These are phyloP conservation scores for Triticum turgidum DNA, from an alignment of 176 grass and related monocot genomes.

Conservation along the genomic window DNA sequence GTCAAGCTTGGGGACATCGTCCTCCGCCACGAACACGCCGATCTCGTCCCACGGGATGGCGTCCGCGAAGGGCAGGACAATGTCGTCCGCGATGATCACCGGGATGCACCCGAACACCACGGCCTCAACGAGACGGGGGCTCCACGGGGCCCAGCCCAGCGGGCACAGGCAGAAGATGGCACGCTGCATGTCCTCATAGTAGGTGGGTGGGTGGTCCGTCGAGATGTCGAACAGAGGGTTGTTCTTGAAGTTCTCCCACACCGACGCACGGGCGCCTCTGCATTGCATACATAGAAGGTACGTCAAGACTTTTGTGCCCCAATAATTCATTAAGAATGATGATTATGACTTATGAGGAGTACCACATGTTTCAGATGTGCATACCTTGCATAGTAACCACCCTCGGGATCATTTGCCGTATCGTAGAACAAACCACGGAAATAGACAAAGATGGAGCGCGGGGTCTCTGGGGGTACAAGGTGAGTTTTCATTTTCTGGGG, in stretches of 20 bases:
- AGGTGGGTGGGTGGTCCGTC: constrained; percentile 59
- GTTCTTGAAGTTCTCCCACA: constrained; percentile 80
- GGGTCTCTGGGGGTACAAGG: constrained; percentile 54
- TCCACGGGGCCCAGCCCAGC: constrained; percentile 77
- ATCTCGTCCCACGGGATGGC: constrained; percentile 74
- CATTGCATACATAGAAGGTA: constrained; percentile 10
- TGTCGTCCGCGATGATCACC: constrained; percentile 72
- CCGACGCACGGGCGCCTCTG: constrained; percentile 62
- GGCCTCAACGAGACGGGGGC: constrained; percentile 62
- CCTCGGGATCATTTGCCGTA: constrained; percentile 60
- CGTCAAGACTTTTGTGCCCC: neutral
- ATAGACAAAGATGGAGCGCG: constrained; percentile 68
- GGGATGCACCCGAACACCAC: constrained; percentile 78
- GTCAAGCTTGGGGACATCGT: constrained; percentile 61
- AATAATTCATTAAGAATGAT: constrained; percentile 2
- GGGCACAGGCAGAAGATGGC: constrained; percentile 76
- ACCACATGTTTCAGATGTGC: neutral
- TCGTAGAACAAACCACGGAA: constrained; percentile 67
- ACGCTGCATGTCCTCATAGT: constrained; percentile 81
- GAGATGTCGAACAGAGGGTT: constrained; percentile 78
- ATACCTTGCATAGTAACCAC: constrained; percentile 72
- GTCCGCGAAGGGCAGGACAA: constrained; percentile 60
- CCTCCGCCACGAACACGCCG: constrained; percentile 61
- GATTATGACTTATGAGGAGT: neutral
- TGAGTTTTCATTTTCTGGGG: constrained; percentile 70